Evolutionary conservation across 2,329 filamentous ascomycete species (phyloP).

Genomic region (Colletotrichum phormii): DNA sequence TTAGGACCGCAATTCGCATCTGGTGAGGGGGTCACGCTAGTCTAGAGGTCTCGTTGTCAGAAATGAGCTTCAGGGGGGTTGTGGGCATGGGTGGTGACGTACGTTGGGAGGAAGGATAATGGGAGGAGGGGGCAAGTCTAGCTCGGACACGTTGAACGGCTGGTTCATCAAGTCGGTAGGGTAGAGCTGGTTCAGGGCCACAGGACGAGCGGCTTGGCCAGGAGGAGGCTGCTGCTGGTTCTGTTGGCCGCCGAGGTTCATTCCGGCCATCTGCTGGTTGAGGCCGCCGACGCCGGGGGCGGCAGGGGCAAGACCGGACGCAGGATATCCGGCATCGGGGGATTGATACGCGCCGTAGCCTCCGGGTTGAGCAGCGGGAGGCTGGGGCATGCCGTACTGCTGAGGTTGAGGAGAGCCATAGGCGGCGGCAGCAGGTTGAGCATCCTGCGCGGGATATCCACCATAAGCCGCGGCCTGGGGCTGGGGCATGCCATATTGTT

Average conservation of each 20-base stretch:
- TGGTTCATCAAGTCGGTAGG: slow-evolving; percentile 92
- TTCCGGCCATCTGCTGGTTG: slow-evolving; percentile 86
- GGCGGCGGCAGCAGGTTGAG: slow-evolving; percentile 51
- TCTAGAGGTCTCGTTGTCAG: slow-evolving; percentile 58
- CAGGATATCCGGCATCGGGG: slow-evolving; percentile 74
- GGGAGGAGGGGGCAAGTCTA: slow-evolving; percentile 90
- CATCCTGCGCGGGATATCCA: slow-evolving; percentile 67
- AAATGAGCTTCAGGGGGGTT: neutral
- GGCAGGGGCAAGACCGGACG: slow-evolving; percentile 56
- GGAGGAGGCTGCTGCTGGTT: slow-evolving; percentile 58
- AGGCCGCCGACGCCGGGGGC: slow-evolving; percentile 74
- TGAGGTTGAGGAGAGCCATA: slow-evolving; percentile 55
- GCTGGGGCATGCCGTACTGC: slow-evolving; percentile 56
- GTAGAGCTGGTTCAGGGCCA: slow-evolving; percentile 85
- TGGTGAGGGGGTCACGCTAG: slow-evolving; percentile 90
- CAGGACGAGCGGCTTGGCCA: slow-evolving; percentile 52
- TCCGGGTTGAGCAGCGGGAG: slow-evolving; percentile 52
- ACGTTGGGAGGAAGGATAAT: slow-evolving; percentile 94
- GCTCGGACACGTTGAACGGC: slow-evolving; percentile 92
- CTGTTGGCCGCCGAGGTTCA: slow-evolving; percentile 77
- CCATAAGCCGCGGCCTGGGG: slow-evolving; percentile 65
- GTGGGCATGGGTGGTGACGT: slow-evolving; percentile 53
- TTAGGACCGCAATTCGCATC: slow-evolving; percentile 92
- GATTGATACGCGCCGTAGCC: slow-evolving; percentile 74
- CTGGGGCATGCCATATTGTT: slow-evolving; percentile 59